Evolutionary conservation across 2,329 filamentous ascomycete species (phyloP).

Genomic region (Cercospora brassicicola): DNA sequence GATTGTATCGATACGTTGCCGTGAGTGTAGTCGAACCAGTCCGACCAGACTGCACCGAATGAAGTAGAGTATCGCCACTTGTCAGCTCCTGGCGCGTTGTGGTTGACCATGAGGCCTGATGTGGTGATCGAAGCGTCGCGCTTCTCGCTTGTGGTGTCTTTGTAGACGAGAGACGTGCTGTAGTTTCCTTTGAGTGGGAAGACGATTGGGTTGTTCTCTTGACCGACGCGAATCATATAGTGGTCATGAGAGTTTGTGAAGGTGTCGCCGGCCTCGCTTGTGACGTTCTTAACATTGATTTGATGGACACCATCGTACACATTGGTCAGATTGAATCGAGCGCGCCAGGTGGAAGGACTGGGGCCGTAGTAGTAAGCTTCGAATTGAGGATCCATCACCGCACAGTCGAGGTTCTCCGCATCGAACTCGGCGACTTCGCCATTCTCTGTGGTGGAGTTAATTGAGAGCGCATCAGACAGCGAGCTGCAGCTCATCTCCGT

Average conservation of each 20-base stretch:
- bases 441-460: constrained; percentile 56
- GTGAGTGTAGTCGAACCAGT: constrained; percentile 59
- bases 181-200: constrained; percentile 60
- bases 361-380: constrained; percentile 51
- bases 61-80: constrained; percentile 63
- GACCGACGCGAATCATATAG: constrained; percentile 62
- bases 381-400: constrained; percentile 40
- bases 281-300: constrained; percentile 58
- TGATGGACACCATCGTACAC: constrained; percentile 63
- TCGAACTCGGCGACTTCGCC: constrained; percentile 49
- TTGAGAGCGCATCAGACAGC: constrained; percentile 51
- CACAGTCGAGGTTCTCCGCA: constrained; percentile 49
- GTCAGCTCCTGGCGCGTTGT: constrained; percentile 62
- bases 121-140: constrained; percentile 37
- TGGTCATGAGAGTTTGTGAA: constrained; percentile 58
- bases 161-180: constrained; percentile 54
- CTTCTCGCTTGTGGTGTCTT: constrained; percentile 34
- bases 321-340: constrained; percentile 54
- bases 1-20: constrained; percentile 51
- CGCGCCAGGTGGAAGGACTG: constrained; percentile 57
- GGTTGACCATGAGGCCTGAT: constrained; percentile 53
- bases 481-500: constrained; percentile 61
- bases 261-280: constrained; percentile 43
- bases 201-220: constrained; percentile 59
- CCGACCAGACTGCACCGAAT: constrained; percentile 60